Conservation (phyloP, 1,139 yeast species). For the Protomyces inouyei region DNA sequence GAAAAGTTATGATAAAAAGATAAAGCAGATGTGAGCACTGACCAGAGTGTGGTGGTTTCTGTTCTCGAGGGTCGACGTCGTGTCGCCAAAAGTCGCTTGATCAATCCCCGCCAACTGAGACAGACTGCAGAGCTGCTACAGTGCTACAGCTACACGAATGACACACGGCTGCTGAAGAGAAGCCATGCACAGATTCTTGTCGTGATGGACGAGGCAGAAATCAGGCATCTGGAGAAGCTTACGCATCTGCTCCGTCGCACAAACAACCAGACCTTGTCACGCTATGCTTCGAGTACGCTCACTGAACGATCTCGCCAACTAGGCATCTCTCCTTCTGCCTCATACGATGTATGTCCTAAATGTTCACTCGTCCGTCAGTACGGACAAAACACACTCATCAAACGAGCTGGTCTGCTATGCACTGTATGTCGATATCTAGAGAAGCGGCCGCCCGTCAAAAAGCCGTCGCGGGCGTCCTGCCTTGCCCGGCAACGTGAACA, state of each 20-base stretch:
- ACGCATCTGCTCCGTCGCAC: neutral
- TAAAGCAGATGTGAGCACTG: neutral
- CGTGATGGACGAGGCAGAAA: neutral
- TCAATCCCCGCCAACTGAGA: neutral
- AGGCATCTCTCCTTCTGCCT: neutral
- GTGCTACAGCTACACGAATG: no score
- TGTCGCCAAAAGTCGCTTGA: neutral
- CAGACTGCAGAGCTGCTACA: neutral
- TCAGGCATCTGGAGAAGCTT: neutral
- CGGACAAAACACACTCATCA: neutral
- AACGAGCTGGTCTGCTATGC: neutral
- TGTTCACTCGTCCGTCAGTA: neutral
- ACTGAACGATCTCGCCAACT: neutral
- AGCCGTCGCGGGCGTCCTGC: neutral
- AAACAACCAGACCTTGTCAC: neutral
- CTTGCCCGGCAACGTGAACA: neutral
- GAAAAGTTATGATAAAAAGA: neutral
- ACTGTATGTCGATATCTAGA: neutral
- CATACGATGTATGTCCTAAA: neutral
- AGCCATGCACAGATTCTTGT: neutral
- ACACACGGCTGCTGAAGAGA: no score
- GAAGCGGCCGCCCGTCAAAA: neutral
- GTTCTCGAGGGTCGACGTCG: neutral
- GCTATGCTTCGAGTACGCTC: neutral
- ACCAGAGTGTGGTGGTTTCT: no score